A percentile compares a stretch with the other conserved stretches of the same genome.
Evolutionary conservation across 345 rosid species (phyloP).

Genomic region (Noccaea caerulescens): DNA sequence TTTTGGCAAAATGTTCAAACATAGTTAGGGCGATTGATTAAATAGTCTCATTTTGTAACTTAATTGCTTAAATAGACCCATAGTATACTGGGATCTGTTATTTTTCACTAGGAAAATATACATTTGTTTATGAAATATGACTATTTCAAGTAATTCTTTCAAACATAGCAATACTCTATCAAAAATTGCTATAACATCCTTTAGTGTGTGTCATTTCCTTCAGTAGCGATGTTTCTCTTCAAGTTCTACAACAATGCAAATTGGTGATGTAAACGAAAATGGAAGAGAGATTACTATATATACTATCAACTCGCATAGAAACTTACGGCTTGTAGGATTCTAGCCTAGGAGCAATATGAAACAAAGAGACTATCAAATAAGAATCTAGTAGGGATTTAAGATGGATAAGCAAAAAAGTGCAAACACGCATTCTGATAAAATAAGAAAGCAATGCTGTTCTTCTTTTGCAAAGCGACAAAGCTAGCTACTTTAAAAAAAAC

Average conservation of each 20-base stretch:
- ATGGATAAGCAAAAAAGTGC: not conserved
- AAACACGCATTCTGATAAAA: not conserved
- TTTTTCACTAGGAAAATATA: too few relatives aligned
- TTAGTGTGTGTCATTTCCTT: not conserved
- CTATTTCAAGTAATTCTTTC: too few relatives aligned
- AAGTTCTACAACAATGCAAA: not conserved
- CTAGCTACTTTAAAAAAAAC: not conserved
- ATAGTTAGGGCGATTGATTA: too few relatives aligned
- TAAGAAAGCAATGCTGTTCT: not conserved
- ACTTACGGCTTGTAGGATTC: not conserved
- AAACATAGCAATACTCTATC: too few relatives aligned
- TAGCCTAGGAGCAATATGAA: not conserved
- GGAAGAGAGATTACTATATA: not conserved
- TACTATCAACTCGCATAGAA: not conserved
- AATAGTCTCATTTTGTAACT: too few relatives aligned
- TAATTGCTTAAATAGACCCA: too few relatives aligned
- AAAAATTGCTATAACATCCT: not conserved
- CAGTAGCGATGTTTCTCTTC: not conserved
- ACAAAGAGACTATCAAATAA: not conserved
- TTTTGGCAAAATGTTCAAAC: too few relatives aligned
- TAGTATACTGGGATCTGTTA: too few relatives aligned
- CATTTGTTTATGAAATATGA: too few relatives aligned
- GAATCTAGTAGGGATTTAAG: not conserved
- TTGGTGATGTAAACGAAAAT: not conserved
- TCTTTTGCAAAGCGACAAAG: conserved; percentile 14